Evolutionary conservation across 1,284 basidiomycete species (phyloP).

Genomic region (Cerioporus squamosus): DNA sequence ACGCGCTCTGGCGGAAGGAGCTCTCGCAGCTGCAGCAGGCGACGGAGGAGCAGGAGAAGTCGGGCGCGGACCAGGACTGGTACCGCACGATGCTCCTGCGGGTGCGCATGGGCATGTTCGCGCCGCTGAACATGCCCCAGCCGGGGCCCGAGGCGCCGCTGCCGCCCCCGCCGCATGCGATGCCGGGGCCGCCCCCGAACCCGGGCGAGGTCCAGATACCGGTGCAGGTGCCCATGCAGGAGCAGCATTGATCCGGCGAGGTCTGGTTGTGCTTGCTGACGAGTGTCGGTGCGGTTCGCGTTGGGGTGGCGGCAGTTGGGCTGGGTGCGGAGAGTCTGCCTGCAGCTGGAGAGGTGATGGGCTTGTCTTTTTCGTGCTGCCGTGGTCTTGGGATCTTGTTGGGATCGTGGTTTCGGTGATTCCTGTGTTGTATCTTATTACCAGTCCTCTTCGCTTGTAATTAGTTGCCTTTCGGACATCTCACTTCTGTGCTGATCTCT

Average conservation of each 20-base stretch:
- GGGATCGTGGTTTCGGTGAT: not conserved
- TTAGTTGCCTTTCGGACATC: not conserved
- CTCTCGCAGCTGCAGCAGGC: conserved; percentile 70
- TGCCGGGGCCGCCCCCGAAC: conserved; percentile 30
- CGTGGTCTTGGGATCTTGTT: too few relatives aligned
- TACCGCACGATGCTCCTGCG: conserved; percentile 81
- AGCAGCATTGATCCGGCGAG: conserved; percentile 16
- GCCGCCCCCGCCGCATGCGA: conserved; percentile 27
- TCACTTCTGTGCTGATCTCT: too few relatives aligned
- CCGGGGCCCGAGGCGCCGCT: conserved; percentile 51
- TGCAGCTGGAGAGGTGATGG: too few relatives aligned
- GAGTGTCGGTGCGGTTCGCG: too few relatives aligned
- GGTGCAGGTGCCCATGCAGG: conserved; percentile 19
- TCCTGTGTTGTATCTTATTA: conserved; percentile 12
- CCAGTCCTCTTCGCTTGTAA: conserved; percentile 12
- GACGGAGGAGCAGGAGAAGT: conserved; percentile 79
- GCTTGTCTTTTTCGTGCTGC: too few relatives aligned
- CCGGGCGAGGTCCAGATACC: conserved; percentile 25
- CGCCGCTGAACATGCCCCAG: conserved; percentile 60
- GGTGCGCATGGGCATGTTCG: conserved; percentile 70
- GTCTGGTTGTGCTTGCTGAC: not conserved
- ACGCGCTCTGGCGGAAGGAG: conserved; percentile 76
- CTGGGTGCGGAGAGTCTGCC: too few relatives aligned
- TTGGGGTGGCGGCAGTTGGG: not conserved
- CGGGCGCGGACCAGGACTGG: conserved; percentile 78